Evolutionary conservation across 257 asterid species (phyloP).

Genomic region (Asclepias syriaca): DNA sequence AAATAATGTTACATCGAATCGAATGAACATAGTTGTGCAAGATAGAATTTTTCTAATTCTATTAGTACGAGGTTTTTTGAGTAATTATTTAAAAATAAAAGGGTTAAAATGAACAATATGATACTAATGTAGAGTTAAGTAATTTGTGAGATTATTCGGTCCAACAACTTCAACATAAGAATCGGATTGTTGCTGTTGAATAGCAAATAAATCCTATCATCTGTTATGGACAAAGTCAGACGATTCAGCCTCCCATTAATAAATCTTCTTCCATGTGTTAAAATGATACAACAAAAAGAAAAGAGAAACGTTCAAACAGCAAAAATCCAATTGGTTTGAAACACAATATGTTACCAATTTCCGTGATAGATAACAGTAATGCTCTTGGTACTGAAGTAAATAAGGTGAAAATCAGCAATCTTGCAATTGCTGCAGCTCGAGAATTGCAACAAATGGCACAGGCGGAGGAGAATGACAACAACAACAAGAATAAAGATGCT

Average conservation of each 20-base stretch:
- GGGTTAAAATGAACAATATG: no score
- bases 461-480: conserved; percentile 29
- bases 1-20: no score
- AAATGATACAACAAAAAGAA: no score
- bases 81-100: no score
- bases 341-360: conserved; percentile 11
- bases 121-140: no score
- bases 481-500: not conserved
- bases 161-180: not conserved
- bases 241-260: not conserved
- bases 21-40: no score
- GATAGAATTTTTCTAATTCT: no score
- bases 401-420: conserved; percentile 31
- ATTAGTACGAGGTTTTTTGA: no score
- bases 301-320: not conserved
- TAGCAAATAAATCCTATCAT: not conserved
- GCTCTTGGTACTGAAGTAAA: conserved; percentile 32
- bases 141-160: no score
- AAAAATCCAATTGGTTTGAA: not conserved
- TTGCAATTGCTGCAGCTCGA: conserved; percentile 27
- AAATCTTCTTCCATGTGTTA: not conserved
- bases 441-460: conserved; percentile 38
- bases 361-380: conserved; percentile 13
- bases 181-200: not conserved
- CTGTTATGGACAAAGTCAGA: not conserved